A percentile compares a stretch with the other conserved stretches of the same genome.
Conservation (phyloP, 768 basidiomycete species). For the Agaricus sinodeliciosus region DNA sequence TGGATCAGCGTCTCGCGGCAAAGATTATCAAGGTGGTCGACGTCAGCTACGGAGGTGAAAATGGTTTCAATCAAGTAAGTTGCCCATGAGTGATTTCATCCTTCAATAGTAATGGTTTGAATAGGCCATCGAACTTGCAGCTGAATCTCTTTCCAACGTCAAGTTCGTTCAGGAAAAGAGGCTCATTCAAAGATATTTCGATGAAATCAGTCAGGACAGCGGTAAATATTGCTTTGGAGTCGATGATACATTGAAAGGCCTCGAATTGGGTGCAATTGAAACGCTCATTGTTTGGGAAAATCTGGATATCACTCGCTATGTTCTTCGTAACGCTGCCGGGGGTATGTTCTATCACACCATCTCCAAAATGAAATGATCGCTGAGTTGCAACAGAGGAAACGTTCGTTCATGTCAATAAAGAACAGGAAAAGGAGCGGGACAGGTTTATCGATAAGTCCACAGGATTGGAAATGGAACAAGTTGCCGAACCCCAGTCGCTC, state of each 20-base stretch:
- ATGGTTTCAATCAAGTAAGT: conserved; percentile 96
- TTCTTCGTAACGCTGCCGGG: conserved; percentile 86
- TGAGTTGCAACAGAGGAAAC: conserved; percentile 57
- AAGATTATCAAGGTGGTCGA: conserved; percentile 99
- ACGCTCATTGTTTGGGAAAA: conserved; percentile 99
- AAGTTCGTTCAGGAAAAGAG: conserved; percentile 99
- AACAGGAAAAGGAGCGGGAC: conserved; percentile 88
- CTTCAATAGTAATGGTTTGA: conserved; percentile 1
- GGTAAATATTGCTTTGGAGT: conserved; percentile 97
- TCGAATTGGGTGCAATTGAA: conserved; percentile 95
- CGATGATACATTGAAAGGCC: conserved; percentile 91
- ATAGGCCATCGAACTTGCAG: conserved; percentile 94
- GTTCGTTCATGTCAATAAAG: conserved; percentile 69
- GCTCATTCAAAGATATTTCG: conserved; percentile 97
- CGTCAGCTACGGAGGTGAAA: conserved; percentile 97
- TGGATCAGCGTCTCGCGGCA: conserved; percentile 79
- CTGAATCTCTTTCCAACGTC: conserved; percentile 94
- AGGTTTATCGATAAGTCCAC: conserved; percentile 96
- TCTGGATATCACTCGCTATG: conserved; percentile 82
- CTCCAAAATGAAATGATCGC: neutral
- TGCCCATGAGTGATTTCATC: neutral
- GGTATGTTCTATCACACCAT: conserved; percentile 36
- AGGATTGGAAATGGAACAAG: conserved; percentile 91
- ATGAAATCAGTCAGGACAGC: conserved; percentile 97
- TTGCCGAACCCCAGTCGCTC: conserved; percentile 71